phyloP scores from a whole-genome alignment of 2,329 filamentous ascomycete genomes.

The Aspergillus sp. region DNA sequence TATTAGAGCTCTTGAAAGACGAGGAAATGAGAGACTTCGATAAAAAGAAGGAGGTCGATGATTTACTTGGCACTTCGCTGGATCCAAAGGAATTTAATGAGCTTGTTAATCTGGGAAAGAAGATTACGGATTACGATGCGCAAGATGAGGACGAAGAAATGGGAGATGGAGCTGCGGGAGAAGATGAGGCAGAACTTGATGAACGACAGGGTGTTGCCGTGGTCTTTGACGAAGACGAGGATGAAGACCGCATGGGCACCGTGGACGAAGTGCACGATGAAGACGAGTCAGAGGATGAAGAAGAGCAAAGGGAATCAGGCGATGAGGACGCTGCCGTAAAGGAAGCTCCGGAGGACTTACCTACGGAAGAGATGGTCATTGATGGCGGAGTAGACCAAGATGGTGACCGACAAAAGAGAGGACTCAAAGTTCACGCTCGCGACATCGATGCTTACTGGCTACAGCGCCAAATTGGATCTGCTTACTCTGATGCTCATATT shows the following conservation, averaged over 20 bases:
- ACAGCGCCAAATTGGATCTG: constrained; percentile 82
- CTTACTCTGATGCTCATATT: constrained; percentile 88
- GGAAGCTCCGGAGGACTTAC: constrained; percentile 44
- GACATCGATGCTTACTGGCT: constrained; percentile 98
- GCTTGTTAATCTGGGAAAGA: constrained; percentile 92
- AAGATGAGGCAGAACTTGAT: constrained; percentile 75
- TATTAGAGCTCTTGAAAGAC: constrained; percentile 89
- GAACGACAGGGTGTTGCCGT: constrained; percentile 96
- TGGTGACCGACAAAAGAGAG: constrained; percentile 47
- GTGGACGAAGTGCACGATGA: constrained; percentile 83
- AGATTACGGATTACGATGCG: constrained; percentile 97
- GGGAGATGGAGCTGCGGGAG: constrained; percentile 66
- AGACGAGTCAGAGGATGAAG: constrained; percentile 77
- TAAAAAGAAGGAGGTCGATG: constrained; percentile 97
- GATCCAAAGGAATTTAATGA: constrained; percentile 94
- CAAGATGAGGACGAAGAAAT: constrained; percentile 94
- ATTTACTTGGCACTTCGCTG: constrained; percentile 80
- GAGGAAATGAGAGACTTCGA: constrained; percentile 96
- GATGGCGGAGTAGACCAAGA: constrained; percentile 59
- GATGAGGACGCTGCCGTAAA: constrained; percentile 38
- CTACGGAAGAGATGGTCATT: constrained; percentile 76
- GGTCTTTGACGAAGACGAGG: constrained; percentile 90
- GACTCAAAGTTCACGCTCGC: constrained; percentile 69
- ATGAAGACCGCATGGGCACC: constrained; percentile 74
- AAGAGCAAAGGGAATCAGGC: constrained; percentile 61